Base-by-base conservation (phyloP, 306 rosid species). In the Mimosa bimucronata region DNA sequence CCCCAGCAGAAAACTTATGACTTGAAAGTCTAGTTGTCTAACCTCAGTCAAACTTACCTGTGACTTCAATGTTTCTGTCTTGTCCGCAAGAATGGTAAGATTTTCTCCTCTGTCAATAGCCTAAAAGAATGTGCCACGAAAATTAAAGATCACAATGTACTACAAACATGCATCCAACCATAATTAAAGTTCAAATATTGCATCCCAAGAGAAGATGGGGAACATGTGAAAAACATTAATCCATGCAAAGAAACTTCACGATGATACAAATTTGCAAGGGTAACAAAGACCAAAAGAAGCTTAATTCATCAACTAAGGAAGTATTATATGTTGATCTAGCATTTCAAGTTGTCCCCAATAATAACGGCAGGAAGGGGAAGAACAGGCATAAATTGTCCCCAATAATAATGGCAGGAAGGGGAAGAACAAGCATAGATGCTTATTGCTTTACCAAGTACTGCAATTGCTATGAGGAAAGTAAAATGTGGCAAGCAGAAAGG, bases 51-150 rank as follows among this genome's bases (percentile, higher is more conserved):
- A 55, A n/a, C 74, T 84, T 83, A 88, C 98, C 85, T 94, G 93
- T n/a, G 91, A 86, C 53, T 89, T 94, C 70, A 94, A 86, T 74
- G 82, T 85, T 86, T 94, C 96, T 5, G 97, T 85, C 90, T 92
- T 94, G 86, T 85, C 90, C 6, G 88, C 94, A 70, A 94, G 94
- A 65, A 86, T 61, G 29, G 91, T 94, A 67, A 94, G 65, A 84
- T 88, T 91, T 84, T 92, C 98, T 67, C 98, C 97, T 89, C 98
- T 87, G 67, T 89, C 97, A 73, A 90, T 55, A 57, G 93, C 89
- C 97, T 92, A 91, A 80, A 83, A 79, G 74, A 48, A 77, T 13
- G 52, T 12, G 76, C 42, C 12, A 52, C 13, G 23, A 61, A 76
- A 79, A 41, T 38, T n/a, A 76, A 44, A 60, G 45, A 78, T 69